Base-by-base conservation (phyloP, 2,329 filamentous ascomycete species). In the Bipolaris gigantea region DNA sequence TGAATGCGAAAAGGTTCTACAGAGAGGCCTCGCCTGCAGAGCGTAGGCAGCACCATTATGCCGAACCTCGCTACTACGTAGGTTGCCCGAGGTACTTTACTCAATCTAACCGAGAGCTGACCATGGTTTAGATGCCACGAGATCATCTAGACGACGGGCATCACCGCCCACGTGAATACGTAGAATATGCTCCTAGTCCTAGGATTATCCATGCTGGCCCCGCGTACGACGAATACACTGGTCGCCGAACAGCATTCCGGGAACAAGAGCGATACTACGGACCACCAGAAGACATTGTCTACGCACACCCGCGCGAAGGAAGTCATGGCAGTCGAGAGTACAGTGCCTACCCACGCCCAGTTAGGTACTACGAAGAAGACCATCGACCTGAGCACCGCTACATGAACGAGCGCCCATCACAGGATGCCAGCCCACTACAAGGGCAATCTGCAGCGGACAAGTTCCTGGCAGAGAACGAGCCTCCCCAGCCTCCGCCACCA, bases 11-110 rank as follows among this genome's bases (percentile, higher is more conserved):
- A 50, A 60, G 62, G 11, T 59, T 65, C 3, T 63, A 66, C 48
- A 61, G 58, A 16, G 59, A 60, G 13, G 70, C 64, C 43, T 61
- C 69, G 34, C 59, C 69, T 11, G 32, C 52, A 19, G 71, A 74
- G 32, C 64, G 63, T 27, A 63, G 66, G 42, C 60, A 63, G 27
- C 66, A 65, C 15, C 68, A 69, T 18, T 67, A 71, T 50, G 58
- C 63, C 7, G 70, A 73, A 48, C 57, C 67, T 19, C 61, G 64
- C 36, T 73, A 74, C 42, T 72, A 72, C 61, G 73, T 75, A 70
- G 63, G 71, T 73, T 23, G 34, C 42, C 25, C 25, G 23, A 52
- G 48, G 53, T 27, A 48, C 16, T 35, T 39, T 15, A 38, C 40
- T 27, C 23, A 60, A 36, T 27, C 32, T 50, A 27, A 13, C 50